phyloP scores from a whole-genome alignment of 345 rosid genomes.

The Salix dunnii region DNA sequence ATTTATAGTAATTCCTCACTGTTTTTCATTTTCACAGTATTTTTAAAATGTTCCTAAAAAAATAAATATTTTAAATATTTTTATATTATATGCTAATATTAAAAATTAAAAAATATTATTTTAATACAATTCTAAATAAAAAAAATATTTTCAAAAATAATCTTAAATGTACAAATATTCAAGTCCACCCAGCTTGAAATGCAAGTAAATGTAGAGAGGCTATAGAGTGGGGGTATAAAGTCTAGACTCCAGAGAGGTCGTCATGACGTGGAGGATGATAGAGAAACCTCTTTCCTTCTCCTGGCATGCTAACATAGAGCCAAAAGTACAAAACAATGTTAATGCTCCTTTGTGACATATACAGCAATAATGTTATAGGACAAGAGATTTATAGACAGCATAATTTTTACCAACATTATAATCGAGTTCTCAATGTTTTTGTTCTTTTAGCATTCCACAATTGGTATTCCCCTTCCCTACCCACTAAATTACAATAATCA shows the following conservation, averaged over 20 bases:
- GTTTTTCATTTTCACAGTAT: too few species aligned
- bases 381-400: background rate
- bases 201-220: background rate
- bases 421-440: background rate
- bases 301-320: background rate
- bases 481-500: background rate
- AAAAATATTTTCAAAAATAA: too few species aligned
- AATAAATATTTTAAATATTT: too few species aligned
- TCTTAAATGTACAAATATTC: too few species aligned
- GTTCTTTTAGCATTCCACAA: background rate
- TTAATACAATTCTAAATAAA: too few species aligned
- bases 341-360: background rate
- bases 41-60: too few species aligned
- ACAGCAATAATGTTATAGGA: background rate
- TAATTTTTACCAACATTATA: too few species aligned
- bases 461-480: background rate
- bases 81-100: too few species aligned
- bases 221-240: background rate
- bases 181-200: too few species aligned
- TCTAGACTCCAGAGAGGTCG: slow-evolving; percentile 4
- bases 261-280: background rate
- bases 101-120: too few species aligned
- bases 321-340: background rate
- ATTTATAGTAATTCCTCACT: too few species aligned
- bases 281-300: background rate